These are phyloP conservation scores for Leucosporidium scottii DNA, from an alignment of 768 basidiomycete species.

Conservation along the genomic window DNA sequence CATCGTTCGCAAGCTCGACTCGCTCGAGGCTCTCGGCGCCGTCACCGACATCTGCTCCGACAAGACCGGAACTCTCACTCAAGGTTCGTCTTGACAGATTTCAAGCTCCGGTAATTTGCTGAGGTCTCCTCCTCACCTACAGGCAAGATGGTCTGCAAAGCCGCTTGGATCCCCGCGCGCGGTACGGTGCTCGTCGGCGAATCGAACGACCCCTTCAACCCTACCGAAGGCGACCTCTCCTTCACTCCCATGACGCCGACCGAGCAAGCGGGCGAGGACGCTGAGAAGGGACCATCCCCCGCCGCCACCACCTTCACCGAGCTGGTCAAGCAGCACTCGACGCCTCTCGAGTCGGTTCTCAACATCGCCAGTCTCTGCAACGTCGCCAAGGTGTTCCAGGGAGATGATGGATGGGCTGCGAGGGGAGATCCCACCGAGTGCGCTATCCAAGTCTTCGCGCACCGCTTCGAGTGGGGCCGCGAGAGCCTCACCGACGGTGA, in stretches of 20 bases:
- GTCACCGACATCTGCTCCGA: constrained; percentile 47
- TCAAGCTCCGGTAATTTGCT: too few species aligned
- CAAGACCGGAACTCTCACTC: constrained; percentile 48
- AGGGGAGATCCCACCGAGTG: constrained; percentile 48
- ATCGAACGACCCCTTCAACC: constrained; percentile 34
- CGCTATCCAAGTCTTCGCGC: constrained; percentile 44
- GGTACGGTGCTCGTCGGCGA: constrained; percentile 38
- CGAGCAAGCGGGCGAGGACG: constrained; percentile 27
- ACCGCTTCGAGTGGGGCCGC: constrained; percentile 18
- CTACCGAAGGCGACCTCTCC: constrained; percentile 29
- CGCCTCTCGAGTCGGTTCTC: constrained; percentile 39
- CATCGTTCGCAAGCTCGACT: constrained; percentile 41
- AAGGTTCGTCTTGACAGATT: constrained; percentile 24
- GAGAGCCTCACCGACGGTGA: constrained; percentile 29
- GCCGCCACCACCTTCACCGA: too few species aligned
- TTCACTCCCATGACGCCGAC: constrained; percentile 9
- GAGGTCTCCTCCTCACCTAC: too few species aligned
- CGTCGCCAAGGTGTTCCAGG: constrained; percentile 40
- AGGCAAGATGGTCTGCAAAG: constrained; percentile 47
- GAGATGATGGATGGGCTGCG: constrained; percentile 44
- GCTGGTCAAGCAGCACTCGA: constrained; percentile 39
- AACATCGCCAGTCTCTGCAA: constrained; percentile 46
- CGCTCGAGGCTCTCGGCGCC: constrained; percentile 44
- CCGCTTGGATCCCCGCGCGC: constrained; percentile 44
- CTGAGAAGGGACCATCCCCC: too few species aligned